Conservation (phyloP, 1,284 basidiomycete species). For the Inonotus hispidus region DNA sequence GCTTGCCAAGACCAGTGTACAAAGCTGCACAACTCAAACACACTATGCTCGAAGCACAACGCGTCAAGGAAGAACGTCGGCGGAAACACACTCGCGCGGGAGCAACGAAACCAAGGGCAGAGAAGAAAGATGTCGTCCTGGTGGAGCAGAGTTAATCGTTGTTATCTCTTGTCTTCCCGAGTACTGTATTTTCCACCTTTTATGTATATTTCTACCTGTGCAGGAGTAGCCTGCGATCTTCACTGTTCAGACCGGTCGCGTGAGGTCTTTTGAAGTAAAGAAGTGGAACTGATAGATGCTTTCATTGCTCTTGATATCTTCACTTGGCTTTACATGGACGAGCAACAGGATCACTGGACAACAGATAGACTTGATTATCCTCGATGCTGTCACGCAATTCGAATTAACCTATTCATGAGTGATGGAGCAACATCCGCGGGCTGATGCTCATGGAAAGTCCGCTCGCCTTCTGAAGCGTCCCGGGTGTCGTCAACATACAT, state of each 20-base stretch:
- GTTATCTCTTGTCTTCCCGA: neutral
- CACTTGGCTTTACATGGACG: too few species aligned
- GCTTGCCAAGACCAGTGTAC: slow-evolving; percentile 88
- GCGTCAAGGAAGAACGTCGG: slow-evolving; percentile 92
- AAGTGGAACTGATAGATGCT: neutral
- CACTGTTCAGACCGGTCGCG: neutral
- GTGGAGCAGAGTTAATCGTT: slow-evolving; percentile 59
- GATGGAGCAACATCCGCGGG: too few species aligned
- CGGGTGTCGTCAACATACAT: neutral
- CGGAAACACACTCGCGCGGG: slow-evolving; percentile 84
- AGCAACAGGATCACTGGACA: too few species aligned
- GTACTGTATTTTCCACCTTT: neutral
- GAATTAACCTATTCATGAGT: too few species aligned
- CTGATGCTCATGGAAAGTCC: too few species aligned
- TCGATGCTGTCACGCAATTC: too few species aligned
- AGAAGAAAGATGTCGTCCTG: slow-evolving; percentile 82
- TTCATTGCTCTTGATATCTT: neutral
- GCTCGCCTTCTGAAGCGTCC: too few species aligned
- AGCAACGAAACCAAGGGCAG: slow-evolving; percentile 85
- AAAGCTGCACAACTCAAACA: slow-evolving; percentile 84
- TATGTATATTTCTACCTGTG: neutral
- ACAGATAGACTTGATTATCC: too few species aligned
- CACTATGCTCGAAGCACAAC: slow-evolving; percentile 87
- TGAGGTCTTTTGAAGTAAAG: neutral
- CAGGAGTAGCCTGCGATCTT: too few species aligned